A percentile compares a stretch with the other conserved stretches of the same genome.
phyloP scores from a whole-genome alignment of 1,284 basidiomycete species.

The Cystobasidium sp. region DNA sequence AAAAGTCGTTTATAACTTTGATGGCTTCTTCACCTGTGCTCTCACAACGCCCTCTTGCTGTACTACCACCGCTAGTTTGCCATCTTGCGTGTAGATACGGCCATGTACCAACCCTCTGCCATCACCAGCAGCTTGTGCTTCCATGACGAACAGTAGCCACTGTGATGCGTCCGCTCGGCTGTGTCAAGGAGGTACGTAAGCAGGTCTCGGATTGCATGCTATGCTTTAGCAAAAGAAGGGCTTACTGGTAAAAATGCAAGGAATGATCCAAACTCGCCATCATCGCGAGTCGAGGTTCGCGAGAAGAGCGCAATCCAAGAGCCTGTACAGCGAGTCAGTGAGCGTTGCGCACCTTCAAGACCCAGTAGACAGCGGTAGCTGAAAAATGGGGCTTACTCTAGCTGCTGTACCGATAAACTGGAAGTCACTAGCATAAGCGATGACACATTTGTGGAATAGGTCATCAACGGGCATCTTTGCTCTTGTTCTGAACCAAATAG shows the following conservation, averaged over 20 bases:
- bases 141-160: slow-evolving; percentile 44
- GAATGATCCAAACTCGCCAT: slow-evolving; percentile 46
- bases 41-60: slow-evolving; percentile 76
- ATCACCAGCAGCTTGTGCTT: slow-evolving; percentile 25
- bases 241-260: slow-evolving; percentile 45
- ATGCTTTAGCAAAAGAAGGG: background rate
- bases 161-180: slow-evolving; percentile 39
- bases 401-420: slow-evolving; percentile 43
- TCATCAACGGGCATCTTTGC: slow-evolving; percentile 26
- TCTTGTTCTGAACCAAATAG: slow-evolving; percentile 43
- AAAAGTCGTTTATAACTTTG: slow-evolving; percentile 8
- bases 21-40: slow-evolving; percentile 27
- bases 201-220: background rate
- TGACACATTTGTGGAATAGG: slow-evolving; percentile 43
- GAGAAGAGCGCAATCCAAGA: slow-evolving; percentile 18
- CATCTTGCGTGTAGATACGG: slow-evolving; percentile 70
- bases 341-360: background rate
- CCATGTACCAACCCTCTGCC: slow-evolving; percentile 43
- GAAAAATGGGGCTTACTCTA: slow-evolving; percentile 12
- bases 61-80: slow-evolving; percentile 74
- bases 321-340: slow-evolving; percentile 1
- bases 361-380: background rate
- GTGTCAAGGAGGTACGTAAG: background rate
- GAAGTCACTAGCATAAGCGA: slow-evolving; percentile 42
- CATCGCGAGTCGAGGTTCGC: slow-evolving; percentile 42